phyloP scores from a whole-genome alignment of 345 rosid genomes.

The Firmiana major region DNA sequence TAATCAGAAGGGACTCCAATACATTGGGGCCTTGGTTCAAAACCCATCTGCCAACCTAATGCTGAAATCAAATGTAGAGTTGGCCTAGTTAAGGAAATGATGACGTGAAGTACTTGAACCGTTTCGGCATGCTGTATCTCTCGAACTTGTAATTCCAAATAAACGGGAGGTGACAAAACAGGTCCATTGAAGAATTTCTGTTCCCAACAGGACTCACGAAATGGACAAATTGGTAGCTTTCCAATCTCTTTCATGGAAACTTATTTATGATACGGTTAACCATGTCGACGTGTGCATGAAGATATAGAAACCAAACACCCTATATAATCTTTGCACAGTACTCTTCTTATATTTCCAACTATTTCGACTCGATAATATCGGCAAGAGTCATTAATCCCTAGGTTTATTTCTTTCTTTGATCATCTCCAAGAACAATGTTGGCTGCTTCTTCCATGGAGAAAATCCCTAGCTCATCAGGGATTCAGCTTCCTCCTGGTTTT shows the following conservation, averaged over 20 bases:
- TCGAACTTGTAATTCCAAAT: not conserved
- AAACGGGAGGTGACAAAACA: not conserved
- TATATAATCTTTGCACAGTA: constrained; percentile 25
- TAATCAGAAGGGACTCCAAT: not conserved
- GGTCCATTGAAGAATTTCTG: not conserved
- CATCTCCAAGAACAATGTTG: constrained; percentile 13
- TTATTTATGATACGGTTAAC: not conserved
- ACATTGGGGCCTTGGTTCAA: not conserved
- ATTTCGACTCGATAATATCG: constrained; percentile 19
- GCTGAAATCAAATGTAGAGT: not conserved
- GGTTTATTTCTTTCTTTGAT: not conserved
- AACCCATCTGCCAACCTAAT: not conserved
- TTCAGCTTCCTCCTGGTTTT: constrained; percentile 47
- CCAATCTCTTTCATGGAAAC: constrained; percentile 14
- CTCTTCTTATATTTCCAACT: not conserved
- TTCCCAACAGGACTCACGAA: not conserved
- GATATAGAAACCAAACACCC: not conserved
- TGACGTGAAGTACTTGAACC: not conserved
- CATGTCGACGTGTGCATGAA: constrained; percentile 13
- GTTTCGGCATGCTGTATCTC: not conserved
- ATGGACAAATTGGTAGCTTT: constrained; percentile 24
- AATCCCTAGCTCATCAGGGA: constrained; percentile 11
- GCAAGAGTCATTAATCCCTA: constrained; percentile 4
- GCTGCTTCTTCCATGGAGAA: constrained; percentile 24
- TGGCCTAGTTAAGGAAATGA: not conserved